These are phyloP conservation scores for Ogataea saltuana DNA, from an alignment of 805 yeast species.

Conservation along the genomic window DNA sequence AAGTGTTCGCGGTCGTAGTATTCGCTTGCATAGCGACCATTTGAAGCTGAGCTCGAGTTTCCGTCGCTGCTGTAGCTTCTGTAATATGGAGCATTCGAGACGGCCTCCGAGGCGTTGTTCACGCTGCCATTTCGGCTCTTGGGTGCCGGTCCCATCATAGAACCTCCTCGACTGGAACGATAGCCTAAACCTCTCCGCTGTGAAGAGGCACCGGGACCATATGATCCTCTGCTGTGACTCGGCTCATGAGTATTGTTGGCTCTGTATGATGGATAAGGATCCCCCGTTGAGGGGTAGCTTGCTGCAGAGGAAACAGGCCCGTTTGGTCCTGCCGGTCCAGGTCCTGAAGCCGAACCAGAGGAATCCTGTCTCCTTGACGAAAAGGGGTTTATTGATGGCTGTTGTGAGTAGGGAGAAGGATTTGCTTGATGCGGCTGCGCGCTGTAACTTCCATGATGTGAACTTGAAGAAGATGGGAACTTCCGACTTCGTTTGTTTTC, in stretches of 20 bases:
- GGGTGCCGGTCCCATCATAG: constrained; percentile 2
- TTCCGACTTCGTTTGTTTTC: constrained; percentile 28
- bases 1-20: constrained; percentile 24
- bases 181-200: constrained; percentile 20
- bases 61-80: constrained; percentile 24
- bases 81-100: constrained; percentile 14
- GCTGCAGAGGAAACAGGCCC: constrained; percentile 5
- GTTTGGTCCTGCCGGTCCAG: constrained; percentile 7
- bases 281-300: constrained; percentile 7
- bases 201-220: constrained; percentile 11
- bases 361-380: constrained; percentile 32
- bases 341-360: constrained; percentile 11
- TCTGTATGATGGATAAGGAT: constrained; percentile 17
- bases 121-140: constrained; percentile 10
- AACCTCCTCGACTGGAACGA: constrained; percentile 22
- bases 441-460: constrained; percentile 16
- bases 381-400: constrained; percentile 30
- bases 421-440: constrained; percentile 15
- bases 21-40: constrained; percentile 16
- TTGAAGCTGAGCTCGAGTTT: constrained; percentile 6
- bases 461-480: constrained; percentile 18
- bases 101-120: constrained; percentile 1
- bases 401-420: constrained; percentile 25
- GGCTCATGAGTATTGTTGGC: constrained; percentile 15
- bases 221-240: constrained; percentile 15